Evolutionary conservation across 2,329 filamentous ascomycete species (phyloP).

Genomic region (Diaporthe ilicicola): DNA sequence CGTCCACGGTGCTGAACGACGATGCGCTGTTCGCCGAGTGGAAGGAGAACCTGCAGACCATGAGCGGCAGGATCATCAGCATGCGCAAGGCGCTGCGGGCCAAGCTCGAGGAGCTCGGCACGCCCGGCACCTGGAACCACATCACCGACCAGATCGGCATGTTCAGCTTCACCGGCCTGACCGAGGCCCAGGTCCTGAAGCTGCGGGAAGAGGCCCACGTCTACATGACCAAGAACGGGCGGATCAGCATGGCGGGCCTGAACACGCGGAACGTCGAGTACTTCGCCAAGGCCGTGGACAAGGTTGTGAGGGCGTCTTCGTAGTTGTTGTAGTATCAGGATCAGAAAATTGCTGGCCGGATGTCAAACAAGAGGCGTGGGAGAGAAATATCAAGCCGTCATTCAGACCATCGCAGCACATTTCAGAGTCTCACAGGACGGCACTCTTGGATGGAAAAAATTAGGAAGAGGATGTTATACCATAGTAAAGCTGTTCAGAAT

Average conservation of each 20-base stretch:
- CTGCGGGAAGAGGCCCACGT: slow-evolving; percentile 77
- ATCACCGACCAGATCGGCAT: slow-evolving; percentile 99
- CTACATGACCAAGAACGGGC: slow-evolving; percentile 97
- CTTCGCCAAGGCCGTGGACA: slow-evolving; percentile 88
- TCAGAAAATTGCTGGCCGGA: no score
- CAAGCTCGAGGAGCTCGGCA: slow-evolving; percentile 84
- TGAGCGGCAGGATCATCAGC: slow-evolving; percentile 93
- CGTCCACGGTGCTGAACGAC: slow-evolving; percentile 85
- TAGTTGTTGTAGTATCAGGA: slow-evolving; percentile 27
- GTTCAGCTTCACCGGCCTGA: slow-evolving; percentile 93
- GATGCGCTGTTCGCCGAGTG: slow-evolving; percentile 83
- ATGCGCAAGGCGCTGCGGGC: slow-evolving; percentile 84
- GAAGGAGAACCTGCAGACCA: slow-evolving; percentile 90
- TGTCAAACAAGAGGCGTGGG: neutral
- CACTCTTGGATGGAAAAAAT: no score
- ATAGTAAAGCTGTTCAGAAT: neutral
- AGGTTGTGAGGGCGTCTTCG: slow-evolving; percentile 71
- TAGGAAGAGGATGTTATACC: neutral
- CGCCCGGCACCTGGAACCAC: slow-evolving; percentile 93
- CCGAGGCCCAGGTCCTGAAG: slow-evolving; percentile 75
- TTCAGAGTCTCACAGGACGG: neutral
- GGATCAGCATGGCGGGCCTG: slow-evolving; percentile 98
- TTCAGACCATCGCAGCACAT: neutral
- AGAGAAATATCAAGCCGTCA: neutral
- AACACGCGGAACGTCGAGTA: slow-evolving; percentile 94